These are phyloP conservation scores for Ophiostoma sp. DNA, from an alignment of 2,329 filamentous ascomycete genomes.

Conservation along the genomic window DNA sequence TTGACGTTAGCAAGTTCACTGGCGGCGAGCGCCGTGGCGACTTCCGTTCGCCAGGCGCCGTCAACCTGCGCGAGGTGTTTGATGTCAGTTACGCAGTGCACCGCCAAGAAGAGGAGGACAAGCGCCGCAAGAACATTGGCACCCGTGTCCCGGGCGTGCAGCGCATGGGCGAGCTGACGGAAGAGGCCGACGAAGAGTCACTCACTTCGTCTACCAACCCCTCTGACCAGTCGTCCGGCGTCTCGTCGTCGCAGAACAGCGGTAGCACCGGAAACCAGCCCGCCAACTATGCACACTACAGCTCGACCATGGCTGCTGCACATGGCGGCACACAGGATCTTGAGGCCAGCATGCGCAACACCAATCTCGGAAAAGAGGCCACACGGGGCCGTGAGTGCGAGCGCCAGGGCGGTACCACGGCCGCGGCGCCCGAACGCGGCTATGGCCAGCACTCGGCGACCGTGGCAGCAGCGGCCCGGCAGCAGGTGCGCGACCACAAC, in stretches of 20 bases:
- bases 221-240: conserved; percentile 14
- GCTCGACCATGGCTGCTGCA: conserved; percentile 42
- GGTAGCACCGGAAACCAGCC: conserved; percentile 17
- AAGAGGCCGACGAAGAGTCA: conserved; percentile 58
- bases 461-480: conserved; percentile 76
- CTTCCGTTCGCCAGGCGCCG: conserved; percentile 89
- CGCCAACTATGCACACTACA: conserved; percentile 19
- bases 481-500: conserved; percentile 64
- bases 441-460: conserved; percentile 86
- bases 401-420: conserved; percentile 32
- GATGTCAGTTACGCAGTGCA: conserved; percentile 98
- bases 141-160: conserved; percentile 58
- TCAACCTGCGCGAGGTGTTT: conserved; percentile 95
- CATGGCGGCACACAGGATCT: conserved; percentile 62
- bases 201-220: conserved; percentile 34
- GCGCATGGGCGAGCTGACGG: conserved; percentile 57
- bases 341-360: conserved; percentile 81
- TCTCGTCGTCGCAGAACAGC: conserved; percentile 22
- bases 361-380: conserved; percentile 51
- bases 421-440: conserved; percentile 50
- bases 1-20: conserved; percentile 51
- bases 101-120: conserved; percentile 90
- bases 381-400: conserved; percentile 50
- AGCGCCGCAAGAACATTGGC: conserved; percentile 78
- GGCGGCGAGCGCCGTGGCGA: conserved; percentile 69